Conservation (phyloP, 257 asterid species). For the Plantago elongata region DNA sequence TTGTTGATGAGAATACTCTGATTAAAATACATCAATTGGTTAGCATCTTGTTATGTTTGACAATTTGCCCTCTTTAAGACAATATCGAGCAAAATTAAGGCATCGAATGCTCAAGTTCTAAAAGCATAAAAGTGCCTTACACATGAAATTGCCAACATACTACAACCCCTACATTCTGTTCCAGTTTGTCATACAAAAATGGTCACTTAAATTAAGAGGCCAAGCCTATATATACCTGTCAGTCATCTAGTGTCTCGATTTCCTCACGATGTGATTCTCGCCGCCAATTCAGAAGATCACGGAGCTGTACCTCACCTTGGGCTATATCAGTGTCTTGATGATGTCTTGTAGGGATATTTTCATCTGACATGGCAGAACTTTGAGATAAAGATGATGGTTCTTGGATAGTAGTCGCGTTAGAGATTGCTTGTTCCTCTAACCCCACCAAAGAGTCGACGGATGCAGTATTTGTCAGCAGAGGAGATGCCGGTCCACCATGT, state of each 20-base stretch:
- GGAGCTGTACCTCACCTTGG: too few relatives aligned
- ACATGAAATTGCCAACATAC: background rate
- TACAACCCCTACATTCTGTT: background rate
- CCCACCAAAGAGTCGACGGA: constrained; percentile 34
- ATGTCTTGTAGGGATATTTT: background rate
- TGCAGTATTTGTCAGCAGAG: constrained; percentile 17
- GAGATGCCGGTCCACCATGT: constrained; percentile 25
- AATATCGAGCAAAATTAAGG: too few relatives aligned
- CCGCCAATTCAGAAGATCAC: too few relatives aligned
- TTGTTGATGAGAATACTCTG: too few relatives aligned
- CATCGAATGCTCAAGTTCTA: background rate
- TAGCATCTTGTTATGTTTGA: too few relatives aligned
- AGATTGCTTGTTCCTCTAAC: background rate
- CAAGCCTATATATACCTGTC: too few relatives aligned
- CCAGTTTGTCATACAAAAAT: background rate
- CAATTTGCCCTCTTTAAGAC: too few relatives aligned
- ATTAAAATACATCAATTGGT: too few relatives aligned
- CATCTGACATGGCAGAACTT: background rate
- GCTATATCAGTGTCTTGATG: background rate
- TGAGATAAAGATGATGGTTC: constrained; percentile 2
- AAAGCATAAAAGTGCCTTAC: background rate
- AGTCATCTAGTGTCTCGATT: too few relatives aligned
- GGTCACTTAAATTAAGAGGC: background rate
- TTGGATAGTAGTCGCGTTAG: background rate
- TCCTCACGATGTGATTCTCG: too few relatives aligned